Conservation (phyloP, 1,284 basidiomycete species). For the Clitocybe nebularis region DNA sequence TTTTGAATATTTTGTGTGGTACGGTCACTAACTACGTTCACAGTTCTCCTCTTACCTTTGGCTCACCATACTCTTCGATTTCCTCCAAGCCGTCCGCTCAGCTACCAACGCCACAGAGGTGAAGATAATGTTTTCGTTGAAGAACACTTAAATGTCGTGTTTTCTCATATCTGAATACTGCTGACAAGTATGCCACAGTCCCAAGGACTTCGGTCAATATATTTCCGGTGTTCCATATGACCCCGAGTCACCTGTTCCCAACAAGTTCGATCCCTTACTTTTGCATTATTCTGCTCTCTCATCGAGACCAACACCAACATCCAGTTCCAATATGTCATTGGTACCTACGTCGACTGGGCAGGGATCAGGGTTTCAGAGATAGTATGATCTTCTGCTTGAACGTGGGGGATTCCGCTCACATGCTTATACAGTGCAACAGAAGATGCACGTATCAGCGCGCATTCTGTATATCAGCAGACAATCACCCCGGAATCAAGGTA, state of each 20-base stretch:
- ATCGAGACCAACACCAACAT: too few species aligned
- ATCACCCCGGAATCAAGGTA: slow-evolving; percentile 52
- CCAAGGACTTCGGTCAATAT: slow-evolving; percentile 46
- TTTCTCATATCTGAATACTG: neutral
- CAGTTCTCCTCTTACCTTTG: slow-evolving; percentile 14
- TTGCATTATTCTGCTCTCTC: neutral
- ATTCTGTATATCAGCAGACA: slow-evolving; percentile 31
- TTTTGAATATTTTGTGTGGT: too few species aligned
- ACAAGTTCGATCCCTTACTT: slow-evolving; percentile 30
- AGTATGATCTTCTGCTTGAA: slow-evolving; percentile 16
- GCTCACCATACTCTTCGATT: slow-evolving; percentile 24
- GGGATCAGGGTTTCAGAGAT: slow-evolving; percentile 13
- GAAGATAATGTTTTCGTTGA: slow-evolving; percentile 14
- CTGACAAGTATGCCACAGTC: slow-evolving; percentile 30
- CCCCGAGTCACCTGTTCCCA: slow-evolving; percentile 40
- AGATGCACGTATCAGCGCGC: slow-evolving; percentile 9
- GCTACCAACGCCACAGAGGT: slow-evolving; percentile 65
- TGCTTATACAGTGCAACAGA: slow-evolving; percentile 6
- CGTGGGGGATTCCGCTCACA: neutral
- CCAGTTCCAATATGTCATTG: too few species aligned
- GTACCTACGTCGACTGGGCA: slow-evolving; percentile 13
- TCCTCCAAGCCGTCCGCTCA: slow-evolving; percentile 35
- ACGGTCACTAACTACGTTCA: slow-evolving; percentile 1
- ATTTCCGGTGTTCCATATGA: slow-evolving; percentile 30
- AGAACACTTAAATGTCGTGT: too few species aligned